phyloP scores from a whole-genome alignment of 306 rosid species.

The Benincasa hispida region DNA sequence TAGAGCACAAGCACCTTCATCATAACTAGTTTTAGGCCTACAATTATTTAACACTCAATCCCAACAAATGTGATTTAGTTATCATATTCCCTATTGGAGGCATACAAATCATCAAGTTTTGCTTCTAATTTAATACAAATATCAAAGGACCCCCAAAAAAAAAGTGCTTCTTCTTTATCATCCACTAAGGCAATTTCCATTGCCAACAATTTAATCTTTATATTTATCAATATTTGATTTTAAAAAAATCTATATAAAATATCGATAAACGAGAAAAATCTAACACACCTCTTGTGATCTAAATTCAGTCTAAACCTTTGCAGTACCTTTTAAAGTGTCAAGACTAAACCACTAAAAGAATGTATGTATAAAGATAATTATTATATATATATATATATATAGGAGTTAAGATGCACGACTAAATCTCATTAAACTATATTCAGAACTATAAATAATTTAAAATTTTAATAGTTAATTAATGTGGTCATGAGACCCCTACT shows the following conservation, averaged over 20 bases:
- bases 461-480: neutral
- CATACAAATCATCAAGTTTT: neutral
- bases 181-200: neutral
- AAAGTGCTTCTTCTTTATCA: neutral
- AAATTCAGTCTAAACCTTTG: neutral
- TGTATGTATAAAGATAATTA: neutral
- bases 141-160: neutral
- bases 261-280: neutral
- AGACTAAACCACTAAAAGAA: neutral
- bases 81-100: neutral
- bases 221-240: neutral
- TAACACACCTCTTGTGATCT: neutral
- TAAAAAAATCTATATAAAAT: neutral
- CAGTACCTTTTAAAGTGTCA: too few relatives aligned
- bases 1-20: neutral
- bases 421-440: neutral
- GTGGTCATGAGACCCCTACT: neutral
- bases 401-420: neutral
- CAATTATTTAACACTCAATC: constrained; percentile 1
- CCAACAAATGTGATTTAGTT: neutral
- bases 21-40: neutral
- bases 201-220: neutral
- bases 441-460: neutral
- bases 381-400: too few relatives aligned
- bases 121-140: neutral